Base-by-base conservation (phyloP, 2,329 filamentous ascomycete species). In the Metarhizium anisopliae region DNA sequence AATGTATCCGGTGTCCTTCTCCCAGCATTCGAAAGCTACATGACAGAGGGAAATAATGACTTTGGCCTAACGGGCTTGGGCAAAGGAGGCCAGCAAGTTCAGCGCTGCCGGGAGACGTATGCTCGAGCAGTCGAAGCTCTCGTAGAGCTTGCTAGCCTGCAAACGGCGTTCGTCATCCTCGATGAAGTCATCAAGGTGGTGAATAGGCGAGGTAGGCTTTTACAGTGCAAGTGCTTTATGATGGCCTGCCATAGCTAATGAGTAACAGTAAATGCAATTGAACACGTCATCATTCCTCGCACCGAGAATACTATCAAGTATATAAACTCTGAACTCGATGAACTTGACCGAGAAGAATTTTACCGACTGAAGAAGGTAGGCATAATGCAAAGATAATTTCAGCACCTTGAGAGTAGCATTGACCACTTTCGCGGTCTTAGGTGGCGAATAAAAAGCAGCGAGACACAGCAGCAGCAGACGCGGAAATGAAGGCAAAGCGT, bases 221-320 rank as follows among this genome's bases (percentile, higher is more conserved):
- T 10, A 7, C 8, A 18, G 25, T 6, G 11, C 45, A 16, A 16
- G 3, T 25, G 13, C 29, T 32, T 36, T 20, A 10, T 38, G 10
- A n/a, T 55, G n/a, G 52, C 51, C 36, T 30, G 42, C 6, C n/a
- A 25, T 35, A 32, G 59, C 57, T 58, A 49, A 10, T 54, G 60
- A 50, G 57, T 36, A 20, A 2, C 25, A 89, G 93, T 97, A 18
- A 96, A 96, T 68, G 93, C 93, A 56, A 96, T 97, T 66, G 89
- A 94, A 72, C 89, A 95, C 71, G 90, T 99, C 64, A 97, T 99
- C 64, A 99, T 99, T 66, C 94, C 94, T 13, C 83, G 94, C 62
- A 99, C 94, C 14, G 94, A 99, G 71, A 99, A 97, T 68, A 99
- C 94, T n/a, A 99, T 99, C 77, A 96, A 96, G 75, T 99, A 97